Evolutionary conservation across 1,284 basidiomycete genomes (phyloP), one percentile per base, ranked within the genome.

Genomic region (Rhizopogon parksii): DNA sequence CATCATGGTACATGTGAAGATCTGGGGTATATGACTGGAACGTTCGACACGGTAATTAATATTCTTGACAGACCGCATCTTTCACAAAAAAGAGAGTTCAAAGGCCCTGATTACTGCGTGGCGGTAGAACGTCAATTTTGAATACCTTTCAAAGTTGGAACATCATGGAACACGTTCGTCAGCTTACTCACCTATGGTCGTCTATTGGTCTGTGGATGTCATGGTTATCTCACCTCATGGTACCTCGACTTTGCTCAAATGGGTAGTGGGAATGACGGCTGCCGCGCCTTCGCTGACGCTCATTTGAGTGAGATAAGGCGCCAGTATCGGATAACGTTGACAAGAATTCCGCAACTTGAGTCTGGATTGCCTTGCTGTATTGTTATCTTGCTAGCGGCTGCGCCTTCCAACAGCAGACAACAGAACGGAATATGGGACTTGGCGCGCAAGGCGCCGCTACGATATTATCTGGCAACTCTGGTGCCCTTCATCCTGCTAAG

Each of bases 41-140:
- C 30, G 30, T 45, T 45, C 14, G 30, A 45, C 12, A 45, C 12
- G 30, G 42, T 30, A 4, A 45, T 45, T 45, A 45, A 45, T 45
- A 34, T n/a, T 12, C 4, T 6, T 19, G 12, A 17, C 17, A 7
- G 27, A 14, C 30, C 27, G 21, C 21, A 21, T 21, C 21, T 6
- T 30, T 30, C 15, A 12, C 14, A 17, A 8, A 42, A 24, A 30
- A 12, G 11, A 7, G 11, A 19, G 9, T 1, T 19, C 12, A 3
- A 12, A 19, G 0, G 2, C 17, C 17, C 5, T 17, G 27, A 15
- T n/a, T 43, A 43, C 7, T 19, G 17, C 42, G 30, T 30, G 30
- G 42, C 27, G 17, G 12, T 32, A 32, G 12, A 3, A 32, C 30
- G 11, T 12, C 27, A 43, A 12, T 19, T 19, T 19, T 19, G 19